Conservation (phyloP, 2,329 filamentous ascomycete genomes). For the Exophiala phaeomuriformis region DNA sequence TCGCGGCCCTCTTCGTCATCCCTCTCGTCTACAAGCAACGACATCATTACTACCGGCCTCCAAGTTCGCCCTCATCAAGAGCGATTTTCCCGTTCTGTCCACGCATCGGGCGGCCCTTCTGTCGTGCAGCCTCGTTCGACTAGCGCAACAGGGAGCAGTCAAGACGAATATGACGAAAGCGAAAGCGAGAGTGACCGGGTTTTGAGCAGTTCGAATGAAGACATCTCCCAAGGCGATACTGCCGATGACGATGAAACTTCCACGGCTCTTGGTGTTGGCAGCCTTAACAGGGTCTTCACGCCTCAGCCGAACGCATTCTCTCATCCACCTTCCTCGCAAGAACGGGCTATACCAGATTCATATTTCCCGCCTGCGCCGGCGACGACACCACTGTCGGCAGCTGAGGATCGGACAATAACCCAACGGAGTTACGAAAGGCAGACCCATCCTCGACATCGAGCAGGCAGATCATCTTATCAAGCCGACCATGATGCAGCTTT, state of each 20-base stretch:
- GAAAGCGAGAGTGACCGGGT: constrained; percentile 78
- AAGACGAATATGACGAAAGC: constrained; percentile 91
- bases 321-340: constrained; percentile 60
- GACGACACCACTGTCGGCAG: constrained; percentile 8
- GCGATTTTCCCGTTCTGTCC: constrained; percentile 53
- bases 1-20: constrained; percentile 93
- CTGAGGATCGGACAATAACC: constrained; percentile 15
- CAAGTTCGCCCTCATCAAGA: constrained; percentile 59
- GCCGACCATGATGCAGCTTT: constrained; percentile 90
- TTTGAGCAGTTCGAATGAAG: constrained; percentile 58
- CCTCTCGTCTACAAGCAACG: constrained; percentile 65
- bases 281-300: constrained; percentile 55
- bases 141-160: constrained; percentile 59
- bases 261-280: constrained; percentile 66
- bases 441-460: constrained; percentile 22
- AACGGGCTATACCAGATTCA: constrained; percentile 44
- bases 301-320: constrained; percentile 91
- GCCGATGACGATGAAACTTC: constrained; percentile 66
- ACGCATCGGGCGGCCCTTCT: constrained; percentile 28
- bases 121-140: constrained; percentile 37
- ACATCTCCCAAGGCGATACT: constrained; percentile 35
- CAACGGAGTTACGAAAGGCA: constrained; percentile 27
- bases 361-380: constrained; percentile 34
- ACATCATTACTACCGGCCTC: constrained; percentile 84
- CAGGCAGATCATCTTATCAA: constrained; percentile 58